A percentile compares a stretch with the other conserved stretches of the same genome.
These are phyloP conservation scores for Nitzschia inconspicua DNA, from an alignment of 108 stramenopile genomes.

Conservation along the genomic window DNA sequence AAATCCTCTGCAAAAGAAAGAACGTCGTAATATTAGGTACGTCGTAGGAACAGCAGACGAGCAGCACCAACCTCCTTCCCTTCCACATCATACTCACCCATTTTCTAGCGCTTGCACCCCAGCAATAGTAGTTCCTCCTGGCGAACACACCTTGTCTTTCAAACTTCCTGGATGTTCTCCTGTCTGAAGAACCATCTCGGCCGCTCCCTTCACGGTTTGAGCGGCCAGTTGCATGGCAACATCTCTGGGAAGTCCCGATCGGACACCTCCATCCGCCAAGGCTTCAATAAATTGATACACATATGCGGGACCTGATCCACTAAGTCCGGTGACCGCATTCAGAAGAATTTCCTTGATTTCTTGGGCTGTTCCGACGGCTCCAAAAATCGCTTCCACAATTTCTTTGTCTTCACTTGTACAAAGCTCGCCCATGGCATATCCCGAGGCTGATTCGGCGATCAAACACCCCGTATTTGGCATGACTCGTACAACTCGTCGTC, in stretches of 20 bases:
- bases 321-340: slow-evolving; percentile 92
- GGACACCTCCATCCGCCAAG: slow-evolving; percentile 94
- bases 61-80: not conserved
- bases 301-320: slow-evolving; percentile 94
- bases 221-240: slow-evolving; percentile 89
- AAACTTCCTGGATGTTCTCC: slow-evolving; percentile 89
- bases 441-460: slow-evolving; percentile 85
- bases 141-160: slow-evolving; percentile 88
- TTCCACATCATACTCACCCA: slow-evolving; percentile 50
- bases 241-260: slow-evolving; percentile 83
- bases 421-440: slow-evolving; percentile 64
- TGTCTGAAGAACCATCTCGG: slow-evolving; percentile 90
- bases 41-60: no score
- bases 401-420: slow-evolving; percentile 69
- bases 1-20: slow-evolving; percentile 44
- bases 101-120: slow-evolving; percentile 91
- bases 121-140: slow-evolving; percentile 95
- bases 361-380: slow-evolving; percentile 71
- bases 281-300: slow-evolving; percentile 96
- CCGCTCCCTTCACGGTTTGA: slow-evolving; percentile 95
- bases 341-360: slow-evolving; percentile 78
- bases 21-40: not conserved
- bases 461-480: slow-evolving; percentile 97
- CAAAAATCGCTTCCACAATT: slow-evolving; percentile 71
- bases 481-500: slow-evolving; percentile 79